Evolutionary conservation across 441 rosid species (phyloP).

Genomic region (Manihot esculenta): DNA sequence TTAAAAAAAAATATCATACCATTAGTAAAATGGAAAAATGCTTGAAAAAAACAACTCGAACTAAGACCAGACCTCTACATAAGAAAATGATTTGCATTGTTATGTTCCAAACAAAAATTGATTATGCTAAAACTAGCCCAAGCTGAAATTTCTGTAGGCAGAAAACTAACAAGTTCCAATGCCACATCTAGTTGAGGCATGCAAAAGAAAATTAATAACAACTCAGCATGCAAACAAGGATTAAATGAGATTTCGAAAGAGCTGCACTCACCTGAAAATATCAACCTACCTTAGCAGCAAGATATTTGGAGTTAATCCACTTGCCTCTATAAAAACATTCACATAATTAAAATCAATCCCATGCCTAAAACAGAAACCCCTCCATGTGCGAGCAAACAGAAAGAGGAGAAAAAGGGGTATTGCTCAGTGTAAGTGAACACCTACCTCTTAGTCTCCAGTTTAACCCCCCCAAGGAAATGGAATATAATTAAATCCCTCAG

Average conservation of each 20-base stretch:
- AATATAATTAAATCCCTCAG: constrained; percentile 43
- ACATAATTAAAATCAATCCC: constrained; percentile 56
- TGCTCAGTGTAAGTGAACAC: constrained; percentile 58
- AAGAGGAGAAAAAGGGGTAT: constrained; percentile 43
- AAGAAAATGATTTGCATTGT: too few species aligned
- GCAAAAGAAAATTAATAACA: constrained; percentile 10
- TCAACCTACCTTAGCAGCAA: constrained; percentile 91
- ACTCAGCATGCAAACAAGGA: constrained; percentile 16
- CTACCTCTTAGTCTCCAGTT: constrained; percentile 77
- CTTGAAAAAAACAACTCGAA: too few species aligned
- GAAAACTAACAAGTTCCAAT: background rate
- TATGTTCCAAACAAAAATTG: too few species aligned
- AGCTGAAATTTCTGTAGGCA: too few species aligned
- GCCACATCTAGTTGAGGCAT: constrained; percentile 4
- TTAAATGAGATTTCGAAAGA: constrained; percentile 33
- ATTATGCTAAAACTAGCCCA: too few species aligned
- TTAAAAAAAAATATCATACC: too few species aligned
- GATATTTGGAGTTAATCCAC: constrained; percentile 72
- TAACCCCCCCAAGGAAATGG: constrained; percentile 43
- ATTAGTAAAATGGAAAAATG: too few species aligned
- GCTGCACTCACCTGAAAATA: constrained; percentile 88
- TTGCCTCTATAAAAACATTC: constrained; percentile 80
- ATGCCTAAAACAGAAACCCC: constrained; percentile 34
- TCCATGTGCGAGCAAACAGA: constrained; percentile 29
- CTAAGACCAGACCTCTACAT: too few species aligned